phyloP scores from a whole-genome alignment of 2,329 filamentous ascomycete genomes.

The Colletotrichum eremochloae region DNA sequence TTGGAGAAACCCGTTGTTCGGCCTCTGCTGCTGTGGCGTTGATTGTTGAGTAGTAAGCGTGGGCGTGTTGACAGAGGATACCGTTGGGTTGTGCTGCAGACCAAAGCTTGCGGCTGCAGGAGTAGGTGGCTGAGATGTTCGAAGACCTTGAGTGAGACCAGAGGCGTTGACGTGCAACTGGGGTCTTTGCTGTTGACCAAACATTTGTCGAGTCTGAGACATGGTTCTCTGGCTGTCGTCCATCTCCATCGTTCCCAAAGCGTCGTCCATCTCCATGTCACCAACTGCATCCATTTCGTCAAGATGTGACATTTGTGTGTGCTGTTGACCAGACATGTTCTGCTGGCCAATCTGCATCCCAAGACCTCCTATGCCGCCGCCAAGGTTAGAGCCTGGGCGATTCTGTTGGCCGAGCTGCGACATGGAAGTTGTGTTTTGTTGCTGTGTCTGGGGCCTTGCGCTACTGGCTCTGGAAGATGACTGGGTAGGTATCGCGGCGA shows the following conservation, averaged over 20 bases:
- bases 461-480: slow-evolving; percentile 39
- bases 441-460: slow-evolving; percentile 38
- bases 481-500: slow-evolving; percentile 45
- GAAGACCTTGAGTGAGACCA: slow-evolving; percentile 80
- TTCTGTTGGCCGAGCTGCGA: slow-evolving; percentile 39
- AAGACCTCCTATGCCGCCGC: slow-evolving; percentile 39
- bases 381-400: slow-evolving; percentile 33
- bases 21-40: slow-evolving; percentile 64
- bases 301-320: slow-evolving; percentile 60
- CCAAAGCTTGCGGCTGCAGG: slow-evolving; percentile 82
- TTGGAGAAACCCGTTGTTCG: slow-evolving; percentile 54
- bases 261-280: slow-evolving; percentile 97
- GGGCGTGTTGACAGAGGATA: slow-evolving; percentile 96
- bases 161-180: slow-evolving; percentile 87
- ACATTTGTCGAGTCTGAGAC: slow-evolving; percentile 78
- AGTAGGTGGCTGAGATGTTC: slow-evolving; percentile 88
- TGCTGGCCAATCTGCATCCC: slow-evolving; percentile 51
- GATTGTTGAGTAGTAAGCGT: slow-evolving; percentile 85
- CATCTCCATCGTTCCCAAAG: slow-evolving; percentile 75
- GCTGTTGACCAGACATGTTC: slow-evolving; percentile 49
- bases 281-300: slow-evolving; percentile 88
- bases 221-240: slow-evolving; percentile 74
- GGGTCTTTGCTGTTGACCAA: slow-evolving; percentile 74
- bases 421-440: slow-evolving; percentile 37
- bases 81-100: slow-evolving; percentile 92